Base-by-base conservation (phyloP, 495 filamentous ascomycete species). In the Penicillium daleae region DNA sequence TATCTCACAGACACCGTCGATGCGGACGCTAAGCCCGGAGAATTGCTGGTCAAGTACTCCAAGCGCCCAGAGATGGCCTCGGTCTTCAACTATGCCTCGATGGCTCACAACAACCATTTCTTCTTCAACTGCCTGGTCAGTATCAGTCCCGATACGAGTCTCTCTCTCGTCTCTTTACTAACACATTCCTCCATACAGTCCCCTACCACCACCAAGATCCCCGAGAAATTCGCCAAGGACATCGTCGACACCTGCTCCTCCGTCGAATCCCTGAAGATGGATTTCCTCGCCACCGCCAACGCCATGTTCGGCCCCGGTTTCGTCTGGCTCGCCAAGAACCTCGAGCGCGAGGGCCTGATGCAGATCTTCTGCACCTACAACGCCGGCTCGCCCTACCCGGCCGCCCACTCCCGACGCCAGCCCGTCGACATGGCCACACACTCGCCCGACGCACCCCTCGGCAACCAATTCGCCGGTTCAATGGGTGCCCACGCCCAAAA, bases 271-370 rank as follows among this genome's bases (percentile, higher is more conserved):
- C 84, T 99, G 24, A 87, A 87, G 71, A 76, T 80, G 63, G 88
- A 93, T 66, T 87, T 98, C 77, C 77, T 96, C 64, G 82, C 86
- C 59, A 96, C 92, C 6, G 95, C 96, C 58, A 79, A 84, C 63
- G 83, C 86, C 75, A 97, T 98, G 93, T 99, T 99, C 80, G 96
- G 96, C 49, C 92, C 93, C 1, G 95, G 93, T 57, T 98, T 93
- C 80, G 92, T 98, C 66, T 99, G 95, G 95, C 88, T 99, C 53
- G 90, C 96, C 61, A 82, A 79, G 67, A 79, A 79, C 70, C 65
- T 78, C 29, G 76, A 76, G 61, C 61, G 67, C 51, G 81, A 86
- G 65, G 74, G 73, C 7, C 73, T 83, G 57, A 79, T 94, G 75
- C 85, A 87, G 68, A 89, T 97, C 68, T 84, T 99, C 60, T 82